phyloP scores from a whole-genome alignment of 352 stramenopile species.

The Chrysophaeum taylorii region DNA sequence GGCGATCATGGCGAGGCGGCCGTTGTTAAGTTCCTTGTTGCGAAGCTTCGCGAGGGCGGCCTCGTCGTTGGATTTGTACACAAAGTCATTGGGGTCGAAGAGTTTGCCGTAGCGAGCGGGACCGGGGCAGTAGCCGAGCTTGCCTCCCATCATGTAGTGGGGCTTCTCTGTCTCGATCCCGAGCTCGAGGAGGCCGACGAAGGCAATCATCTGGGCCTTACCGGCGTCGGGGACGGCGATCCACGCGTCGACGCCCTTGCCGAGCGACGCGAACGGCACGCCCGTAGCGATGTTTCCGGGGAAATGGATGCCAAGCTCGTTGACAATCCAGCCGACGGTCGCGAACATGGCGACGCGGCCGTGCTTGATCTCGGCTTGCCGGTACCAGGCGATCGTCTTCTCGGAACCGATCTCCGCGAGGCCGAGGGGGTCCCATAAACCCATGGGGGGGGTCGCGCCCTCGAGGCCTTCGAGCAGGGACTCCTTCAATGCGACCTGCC shows the following conservation, averaged over 20 bases:
- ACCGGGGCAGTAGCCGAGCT: constrained; percentile 43
- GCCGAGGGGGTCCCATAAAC: constrained; percentile 48
- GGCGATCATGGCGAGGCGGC: constrained; percentile 52
- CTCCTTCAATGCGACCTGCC: no score
- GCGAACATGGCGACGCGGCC: constrained; percentile 19
- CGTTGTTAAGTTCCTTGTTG: constrained; percentile 49
- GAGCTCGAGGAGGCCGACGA: constrained; percentile 47
- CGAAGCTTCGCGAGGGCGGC: constrained; percentile 35
- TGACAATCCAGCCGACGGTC: constrained; percentile 24
- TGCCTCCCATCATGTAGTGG: constrained; percentile 51
- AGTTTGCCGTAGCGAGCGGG: constrained; percentile 38
- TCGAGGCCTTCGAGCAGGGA: no score
- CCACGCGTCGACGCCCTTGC: constrained; percentile 47
- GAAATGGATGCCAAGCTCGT: constrained; percentile 40
- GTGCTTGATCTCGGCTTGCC: constrained; percentile 21
- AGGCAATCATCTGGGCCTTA: constrained; percentile 50
- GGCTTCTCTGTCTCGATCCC: constrained; percentile 34
- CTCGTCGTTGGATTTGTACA: constrained; percentile 30
- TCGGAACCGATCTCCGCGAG: constrained; percentile 42
- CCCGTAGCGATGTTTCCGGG: constrained; percentile 42
- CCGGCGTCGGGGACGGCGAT: constrained; percentile 44
- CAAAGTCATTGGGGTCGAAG: constrained; percentile 46
- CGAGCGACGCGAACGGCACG: constrained; percentile 38
- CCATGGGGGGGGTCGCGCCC: no score
- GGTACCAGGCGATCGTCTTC: constrained; percentile 38